A percentile compares a stretch with the other conserved stretches of the same genome.
phyloP scores from a whole-genome alignment of 2,329 filamentous ascomycete genomes.

The Coleophoma eucalyptorum region DNA sequence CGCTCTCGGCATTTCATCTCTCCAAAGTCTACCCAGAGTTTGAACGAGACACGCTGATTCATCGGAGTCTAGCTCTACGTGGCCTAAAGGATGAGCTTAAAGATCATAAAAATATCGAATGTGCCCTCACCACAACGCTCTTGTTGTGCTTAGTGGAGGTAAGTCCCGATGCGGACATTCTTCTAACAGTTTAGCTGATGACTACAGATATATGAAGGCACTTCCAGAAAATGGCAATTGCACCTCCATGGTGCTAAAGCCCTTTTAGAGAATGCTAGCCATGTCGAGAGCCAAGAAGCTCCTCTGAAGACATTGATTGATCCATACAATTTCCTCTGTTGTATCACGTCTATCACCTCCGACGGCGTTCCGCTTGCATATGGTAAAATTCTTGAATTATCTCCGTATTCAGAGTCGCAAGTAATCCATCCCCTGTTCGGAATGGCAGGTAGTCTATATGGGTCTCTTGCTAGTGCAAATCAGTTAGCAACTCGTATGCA shows the following conservation, averaged over 20 bases:
- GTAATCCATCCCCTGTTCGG: slow-evolving; percentile 1
- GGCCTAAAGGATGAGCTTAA: neutral
- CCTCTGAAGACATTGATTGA: neutral
- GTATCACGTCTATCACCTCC: no score
- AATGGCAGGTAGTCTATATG: neutral
- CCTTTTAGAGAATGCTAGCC: neutral
- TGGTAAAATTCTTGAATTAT: neutral
- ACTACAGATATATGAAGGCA: slow-evolving; percentile 2
- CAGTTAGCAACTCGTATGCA: neutral
- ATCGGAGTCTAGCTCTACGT: neutral
- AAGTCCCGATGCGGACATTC: neutral
- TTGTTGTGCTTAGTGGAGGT: slow-evolving; percentile 2
- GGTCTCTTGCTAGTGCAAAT: neutral
- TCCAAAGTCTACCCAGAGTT: slow-evolving; percentile 4
- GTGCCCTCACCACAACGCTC: neutral
- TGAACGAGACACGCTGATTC: neutral
- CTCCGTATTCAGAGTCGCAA: neutral
- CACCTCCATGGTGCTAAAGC: slow-evolving; percentile 3
- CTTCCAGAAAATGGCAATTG: slow-evolving; percentile 3
- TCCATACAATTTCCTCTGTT: slow-evolving; percentile 3
- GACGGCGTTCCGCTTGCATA: neutral
- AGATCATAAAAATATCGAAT: neutral
- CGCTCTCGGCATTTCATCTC: slow-evolving; percentile 1
- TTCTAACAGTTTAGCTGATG: neutral
- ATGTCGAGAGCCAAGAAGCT: neutral